Evolutionary conservation across 1,139 yeast species (phyloP).

Genomic region (Nadsonia commutata): DNA sequence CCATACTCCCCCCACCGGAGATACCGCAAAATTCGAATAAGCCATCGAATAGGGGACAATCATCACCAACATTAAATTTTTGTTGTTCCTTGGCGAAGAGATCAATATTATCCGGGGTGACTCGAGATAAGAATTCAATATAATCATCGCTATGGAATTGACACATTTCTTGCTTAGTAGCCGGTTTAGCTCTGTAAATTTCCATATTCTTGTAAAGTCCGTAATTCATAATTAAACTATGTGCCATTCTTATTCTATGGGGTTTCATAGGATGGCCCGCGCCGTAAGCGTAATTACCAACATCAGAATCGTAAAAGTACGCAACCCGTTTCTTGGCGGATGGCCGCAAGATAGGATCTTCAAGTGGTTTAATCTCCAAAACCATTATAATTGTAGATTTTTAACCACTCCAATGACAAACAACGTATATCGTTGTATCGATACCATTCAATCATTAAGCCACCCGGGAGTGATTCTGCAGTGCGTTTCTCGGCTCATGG

Average conservation of each 20-base stretch:
- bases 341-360: neutral
- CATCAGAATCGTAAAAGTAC: conserved; percentile 37
- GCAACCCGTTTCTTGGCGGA: neutral
- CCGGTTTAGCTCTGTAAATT: conserved; percentile 91
- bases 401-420: no score
- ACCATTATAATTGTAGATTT: no score
- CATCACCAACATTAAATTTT: conserved; percentile 93
- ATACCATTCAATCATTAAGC: no score
- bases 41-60: conserved; percentile 95
- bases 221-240: conserved; percentile 89
- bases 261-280: conserved; percentile 99
- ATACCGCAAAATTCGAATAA: conserved; percentile 88
- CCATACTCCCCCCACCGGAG: conserved; percentile 94
- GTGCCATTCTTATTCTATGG: conserved; percentile 97
- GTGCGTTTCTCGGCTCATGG: neutral
- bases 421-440: no score
- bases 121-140: conserved; percentile 83
- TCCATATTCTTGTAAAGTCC: conserved; percentile 96
- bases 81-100: conserved; percentile 83
- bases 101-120: conserved; percentile 88
- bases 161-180: conserved; percentile 96
- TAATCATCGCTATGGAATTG: conserved; percentile 97
- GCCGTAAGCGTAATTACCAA: conserved; percentile 94
- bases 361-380: neutral
- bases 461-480: neutral